phyloP scores from a whole-genome alignment of 2,329 filamentous ascomycete species.

The Colletotrichum sp. region DNA sequence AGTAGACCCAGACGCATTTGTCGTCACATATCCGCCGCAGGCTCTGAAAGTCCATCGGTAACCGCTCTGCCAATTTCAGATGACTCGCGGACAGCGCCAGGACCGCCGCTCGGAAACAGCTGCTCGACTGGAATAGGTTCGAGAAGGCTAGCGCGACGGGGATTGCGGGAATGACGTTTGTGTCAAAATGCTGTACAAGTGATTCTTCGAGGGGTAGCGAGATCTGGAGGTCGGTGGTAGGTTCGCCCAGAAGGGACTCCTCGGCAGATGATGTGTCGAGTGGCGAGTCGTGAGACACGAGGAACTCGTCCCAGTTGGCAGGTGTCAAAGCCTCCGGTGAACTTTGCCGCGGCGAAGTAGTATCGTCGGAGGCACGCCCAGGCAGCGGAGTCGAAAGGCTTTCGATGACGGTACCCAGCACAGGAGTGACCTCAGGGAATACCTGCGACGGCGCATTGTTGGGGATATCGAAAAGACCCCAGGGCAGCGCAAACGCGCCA shows the following conservation, averaged over 20 bases:
- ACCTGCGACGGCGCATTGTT: neutral
- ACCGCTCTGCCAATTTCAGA: neutral
- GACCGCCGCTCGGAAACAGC: neutral
- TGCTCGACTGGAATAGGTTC: neutral
- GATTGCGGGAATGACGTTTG: neutral
- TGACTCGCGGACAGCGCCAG: conserved; percentile 8
- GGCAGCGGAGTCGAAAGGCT: neutral
- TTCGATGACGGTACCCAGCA: neutral
- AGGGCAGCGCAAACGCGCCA: neutral
- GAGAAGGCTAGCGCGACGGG: conserved; percentile 4
- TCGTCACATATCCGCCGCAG: neutral
- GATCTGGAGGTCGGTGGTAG: neutral
- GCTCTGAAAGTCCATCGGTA: neutral
- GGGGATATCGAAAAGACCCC: neutral
- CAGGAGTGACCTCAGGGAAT: no score
- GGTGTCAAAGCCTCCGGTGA: neutral
- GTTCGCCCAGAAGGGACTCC: neutral
- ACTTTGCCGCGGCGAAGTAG: neutral
- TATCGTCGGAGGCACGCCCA: neutral
- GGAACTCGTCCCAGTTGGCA: neutral
- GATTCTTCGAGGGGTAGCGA: neutral
- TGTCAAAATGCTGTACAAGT: conserved; percentile 6
- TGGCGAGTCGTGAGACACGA: neutral
- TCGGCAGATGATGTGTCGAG: neutral
- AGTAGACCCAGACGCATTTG: neutral